A percentile compares a stretch with the other conserved stretches of the same genome.
Evolutionary conservation across 1,284 basidiomycete genomes (phyloP).

Genomic region (Cronartium quercuum): DNA sequence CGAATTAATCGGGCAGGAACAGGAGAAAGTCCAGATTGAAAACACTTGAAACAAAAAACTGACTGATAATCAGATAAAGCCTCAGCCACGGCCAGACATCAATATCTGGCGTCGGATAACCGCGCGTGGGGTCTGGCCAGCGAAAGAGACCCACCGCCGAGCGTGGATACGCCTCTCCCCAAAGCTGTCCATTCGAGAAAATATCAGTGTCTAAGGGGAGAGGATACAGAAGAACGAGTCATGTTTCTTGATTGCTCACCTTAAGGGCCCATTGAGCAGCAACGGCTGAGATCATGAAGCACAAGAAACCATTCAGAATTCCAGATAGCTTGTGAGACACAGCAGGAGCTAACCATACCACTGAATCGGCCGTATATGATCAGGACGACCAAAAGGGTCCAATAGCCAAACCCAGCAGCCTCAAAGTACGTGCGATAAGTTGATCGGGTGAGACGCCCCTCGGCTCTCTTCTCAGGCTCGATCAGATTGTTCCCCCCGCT

Average conservation of each 20-base stretch:
- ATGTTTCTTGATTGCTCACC: neutral
- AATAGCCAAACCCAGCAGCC: conserved; percentile 58
- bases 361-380: conserved; percentile 59
- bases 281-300: conserved; percentile 8
- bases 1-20: neutral
- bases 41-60: neutral
- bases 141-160: neutral
- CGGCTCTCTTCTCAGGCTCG: conserved; percentile 60
- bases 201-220: too few species aligned
- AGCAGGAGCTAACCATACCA: conserved; percentile 59
- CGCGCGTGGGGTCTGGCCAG: conserved; percentile 26
- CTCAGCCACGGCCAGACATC: conserved; percentile 32
- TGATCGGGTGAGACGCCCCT: conserved; percentile 59
- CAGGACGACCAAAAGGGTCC: conserved; percentile 56
- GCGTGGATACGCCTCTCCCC: conserved; percentile 37
- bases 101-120: conserved; percentile 28
- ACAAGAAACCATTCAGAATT: conserved; percentile 50
- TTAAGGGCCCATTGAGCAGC: conserved; percentile 37
- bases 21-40: neutral
- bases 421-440: conserved; percentile 60
- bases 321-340: conserved; percentile 63
- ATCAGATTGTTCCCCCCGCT: conserved; percentile 56
- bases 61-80: conserved; percentile 23
- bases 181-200: neutral
- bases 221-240: neutral